Conservation (phyloP, 257 asterid species). For the Echites panduratus region DNA sequence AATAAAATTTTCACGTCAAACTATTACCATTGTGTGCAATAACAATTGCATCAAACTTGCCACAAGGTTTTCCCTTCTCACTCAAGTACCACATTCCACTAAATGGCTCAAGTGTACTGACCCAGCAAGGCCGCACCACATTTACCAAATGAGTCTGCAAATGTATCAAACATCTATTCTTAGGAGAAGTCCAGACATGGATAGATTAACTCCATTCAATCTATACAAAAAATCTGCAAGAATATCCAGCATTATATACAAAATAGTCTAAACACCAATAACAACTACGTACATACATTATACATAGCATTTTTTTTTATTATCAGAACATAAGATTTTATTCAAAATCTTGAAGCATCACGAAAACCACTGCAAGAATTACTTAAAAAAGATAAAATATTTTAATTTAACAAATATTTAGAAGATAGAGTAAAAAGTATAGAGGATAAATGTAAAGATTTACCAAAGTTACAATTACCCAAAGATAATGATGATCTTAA, state of each 20-base stretch:
- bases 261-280: not conserved
- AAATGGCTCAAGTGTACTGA: conserved; percentile 74
- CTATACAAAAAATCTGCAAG: not conserved
- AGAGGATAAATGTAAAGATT: no score
- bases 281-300: not conserved
- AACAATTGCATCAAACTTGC: conserved; percentile 81
- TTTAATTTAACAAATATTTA: no score
- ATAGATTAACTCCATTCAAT: not conserved
- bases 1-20: not conserved
- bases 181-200: conserved; percentile 7
- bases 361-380: no score
- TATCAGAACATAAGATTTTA: not conserved
- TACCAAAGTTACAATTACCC: no score
- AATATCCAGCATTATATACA: not conserved
- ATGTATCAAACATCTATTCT: conserved; percentile 15
- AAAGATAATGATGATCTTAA: no score
- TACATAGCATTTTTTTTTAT: no score
- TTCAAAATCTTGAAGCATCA: no score
- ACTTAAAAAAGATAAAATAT: not conserved
- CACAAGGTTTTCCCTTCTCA: conserved; percentile 79
- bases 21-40: conserved; percentile 88
- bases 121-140: conserved; percentile 88
- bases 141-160: conserved; percentile 63
- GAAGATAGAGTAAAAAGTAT: no score
- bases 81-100: conserved; percentile 88